A percentile compares a stretch with the other conserved stretches of the same genome.
These are phyloP conservation scores for Mucor ambiguus DNA, from an alignment of 371 early-diverging fungal species.

Conservation along the genomic window DNA sequence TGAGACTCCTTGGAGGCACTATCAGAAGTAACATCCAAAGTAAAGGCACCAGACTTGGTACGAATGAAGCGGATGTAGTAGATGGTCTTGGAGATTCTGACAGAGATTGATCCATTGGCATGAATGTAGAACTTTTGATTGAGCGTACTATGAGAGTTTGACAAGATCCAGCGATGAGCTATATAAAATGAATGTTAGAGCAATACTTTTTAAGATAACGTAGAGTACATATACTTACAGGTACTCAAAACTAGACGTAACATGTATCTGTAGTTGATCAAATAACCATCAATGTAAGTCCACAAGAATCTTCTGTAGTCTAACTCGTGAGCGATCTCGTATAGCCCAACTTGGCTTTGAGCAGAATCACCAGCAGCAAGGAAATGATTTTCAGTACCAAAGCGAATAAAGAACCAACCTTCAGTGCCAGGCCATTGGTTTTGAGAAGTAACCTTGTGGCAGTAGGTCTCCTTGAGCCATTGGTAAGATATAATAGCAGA, in stretches of 20 bases:
- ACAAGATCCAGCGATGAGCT: constrained; percentile 43
- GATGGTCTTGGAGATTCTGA: constrained; percentile 28
- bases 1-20: constrained; percentile 16
- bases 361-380: constrained; percentile 40
- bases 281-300: constrained; percentile 51
- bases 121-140: constrained; percentile 40
- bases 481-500: constrained; percentile 33
- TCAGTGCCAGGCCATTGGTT: constrained; percentile 35
- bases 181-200: not conserved
- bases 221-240: constrained; percentile 24
- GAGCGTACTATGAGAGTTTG: constrained; percentile 28
- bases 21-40: constrained; percentile 26
- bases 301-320: constrained; percentile 53
- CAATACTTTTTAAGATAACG: not conserved
- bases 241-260: constrained; percentile 36
- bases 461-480: constrained; percentile 39
- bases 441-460: constrained; percentile 30
- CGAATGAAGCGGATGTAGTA: constrained; percentile 40
- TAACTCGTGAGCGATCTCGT: constrained; percentile 25
- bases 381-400: constrained; percentile 38
- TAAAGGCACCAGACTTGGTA: constrained; percentile 10
- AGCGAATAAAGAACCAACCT: constrained; percentile 49
- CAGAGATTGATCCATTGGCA: constrained; percentile 30
- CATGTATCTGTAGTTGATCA: constrained; percentile 58
- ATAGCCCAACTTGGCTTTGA: constrained; percentile 38